Conservation (phyloP, 148 eudicot genomes). For the Rhododendron williamsianum region DNA sequence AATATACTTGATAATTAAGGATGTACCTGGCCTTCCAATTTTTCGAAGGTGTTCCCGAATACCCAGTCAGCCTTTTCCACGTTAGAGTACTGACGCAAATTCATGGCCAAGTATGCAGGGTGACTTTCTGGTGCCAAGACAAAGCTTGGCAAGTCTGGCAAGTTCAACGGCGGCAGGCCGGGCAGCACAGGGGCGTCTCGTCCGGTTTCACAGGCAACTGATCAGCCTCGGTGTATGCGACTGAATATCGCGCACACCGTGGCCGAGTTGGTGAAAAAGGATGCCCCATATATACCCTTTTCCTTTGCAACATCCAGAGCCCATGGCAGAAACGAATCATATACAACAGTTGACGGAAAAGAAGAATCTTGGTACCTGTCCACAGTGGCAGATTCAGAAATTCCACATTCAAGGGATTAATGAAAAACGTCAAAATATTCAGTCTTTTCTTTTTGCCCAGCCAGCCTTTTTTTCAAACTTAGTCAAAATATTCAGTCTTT, state of each 20-base stretch:
- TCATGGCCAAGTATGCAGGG: conserved; percentile 64
- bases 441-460: neutral
- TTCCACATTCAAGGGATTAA: neutral
- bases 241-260: conserved; percentile 34
- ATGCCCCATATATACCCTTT: conserved; percentile 37
- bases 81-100: conserved; percentile 45
- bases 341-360: conserved; percentile 39
- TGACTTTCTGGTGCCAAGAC: conserved; percentile 41
- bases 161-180: conserved; percentile 32
- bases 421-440: no score
- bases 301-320: conserved; percentile 56
- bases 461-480: no score
- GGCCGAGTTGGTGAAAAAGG: conserved; percentile 62
- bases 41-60: conserved; percentile 50
- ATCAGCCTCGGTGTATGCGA: conserved; percentile 34
- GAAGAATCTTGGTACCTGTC: conserved; percentile 10
- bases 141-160: conserved; percentile 36
- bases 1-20: no score
- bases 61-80: conserved; percentile 44
- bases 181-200: conserved; percentile 27
- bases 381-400: neutral
- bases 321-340: conserved; percentile 63
- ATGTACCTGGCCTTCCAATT: conserved; percentile 47
- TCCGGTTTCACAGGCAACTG: conserved; percentile 29
- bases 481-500: no score